These are phyloP conservation scores for Metschnikowia colocasiae DNA, from an alignment of 805 yeast genomes.

Conservation along the genomic window DNA sequence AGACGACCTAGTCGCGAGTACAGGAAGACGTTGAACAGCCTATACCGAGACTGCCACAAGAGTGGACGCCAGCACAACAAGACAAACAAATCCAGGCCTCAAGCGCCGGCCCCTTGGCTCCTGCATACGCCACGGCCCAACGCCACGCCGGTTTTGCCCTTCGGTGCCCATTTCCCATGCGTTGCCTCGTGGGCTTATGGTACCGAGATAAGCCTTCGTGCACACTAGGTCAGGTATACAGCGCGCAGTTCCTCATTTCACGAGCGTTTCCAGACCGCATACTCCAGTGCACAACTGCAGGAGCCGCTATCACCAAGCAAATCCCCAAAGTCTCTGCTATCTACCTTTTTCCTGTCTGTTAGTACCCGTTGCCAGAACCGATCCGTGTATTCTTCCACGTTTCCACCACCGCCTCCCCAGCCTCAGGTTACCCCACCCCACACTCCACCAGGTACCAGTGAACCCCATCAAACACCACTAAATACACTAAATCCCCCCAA, in stretches of 20 bases:
- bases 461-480: too few species aligned
- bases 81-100: background rate
- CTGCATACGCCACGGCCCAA: background rate
- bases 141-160: background rate
- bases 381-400: too few species aligned
- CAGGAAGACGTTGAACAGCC: background rate
- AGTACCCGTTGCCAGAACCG: background rate
- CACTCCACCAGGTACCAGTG: too few species aligned
- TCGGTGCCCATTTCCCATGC: background rate
- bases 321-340: background rate
- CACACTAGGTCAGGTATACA: background rate
- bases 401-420: too few species aligned
- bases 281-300: conserved; percentile 1
- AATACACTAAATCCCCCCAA: too few species aligned
- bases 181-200: background rate
- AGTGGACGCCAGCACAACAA: background rate
- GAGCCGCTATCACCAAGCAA: background rate
- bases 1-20: background rate
- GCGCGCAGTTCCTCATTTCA: background rate
- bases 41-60: background rate
- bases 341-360: background rate
- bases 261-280: background rate
- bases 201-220: background rate
- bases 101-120: background rate
- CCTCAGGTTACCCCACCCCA: too few species aligned